Conservation (phyloP, 805 yeast genomes). For the Yamadazyma paraphyllophila region DNA sequence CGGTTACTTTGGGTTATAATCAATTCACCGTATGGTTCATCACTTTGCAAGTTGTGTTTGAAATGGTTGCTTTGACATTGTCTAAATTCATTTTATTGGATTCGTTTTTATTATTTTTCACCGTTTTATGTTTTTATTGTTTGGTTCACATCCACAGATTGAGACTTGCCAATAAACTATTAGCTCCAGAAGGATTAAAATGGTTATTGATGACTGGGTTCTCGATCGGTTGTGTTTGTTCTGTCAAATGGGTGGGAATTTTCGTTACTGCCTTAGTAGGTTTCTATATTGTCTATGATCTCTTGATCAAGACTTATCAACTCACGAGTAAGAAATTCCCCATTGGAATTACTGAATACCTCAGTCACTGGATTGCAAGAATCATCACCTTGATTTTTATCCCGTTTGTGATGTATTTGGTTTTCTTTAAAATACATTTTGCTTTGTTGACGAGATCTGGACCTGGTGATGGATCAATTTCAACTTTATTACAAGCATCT, state of each 20-base stretch:
- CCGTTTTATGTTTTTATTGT: conserved; percentile 47
- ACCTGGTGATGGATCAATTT: conserved; percentile 89
- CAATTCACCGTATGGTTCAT: conserved; percentile 73
- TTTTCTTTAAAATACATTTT: conserved; percentile 81
- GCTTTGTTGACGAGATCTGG: conserved; percentile 74
- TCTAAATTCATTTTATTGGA: conserved; percentile 89
- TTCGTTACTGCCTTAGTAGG: conserved; percentile 65
- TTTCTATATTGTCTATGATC: conserved; percentile 53
- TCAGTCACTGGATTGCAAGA: conserved; percentile 71
- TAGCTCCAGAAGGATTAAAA: conserved; percentile 39
- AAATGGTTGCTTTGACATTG: conserved; percentile 78
- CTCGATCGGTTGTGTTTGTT: conserved; percentile 78
- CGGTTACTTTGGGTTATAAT: conserved; percentile 71
- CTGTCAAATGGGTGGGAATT: conserved; percentile 84
- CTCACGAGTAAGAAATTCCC: conserved; percentile 16
- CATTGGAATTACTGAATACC: conserved; percentile 27
- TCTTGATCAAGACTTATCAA: conserved; percentile 45
- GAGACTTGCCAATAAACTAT: conserved; percentile 35
- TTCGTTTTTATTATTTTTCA: conserved; percentile 86
- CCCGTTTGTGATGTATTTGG: conserved; percentile 68
- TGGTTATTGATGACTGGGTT: conserved; percentile 66
- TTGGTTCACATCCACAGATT: conserved; percentile 48
- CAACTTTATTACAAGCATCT: conserved; percentile 87
- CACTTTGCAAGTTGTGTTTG: conserved; percentile 76
- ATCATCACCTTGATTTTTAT: conserved; percentile 62